Evolutionary conservation across 768 basidiomycete species (phyloP).

Genomic region (Boletus rubescentipes): DNA sequence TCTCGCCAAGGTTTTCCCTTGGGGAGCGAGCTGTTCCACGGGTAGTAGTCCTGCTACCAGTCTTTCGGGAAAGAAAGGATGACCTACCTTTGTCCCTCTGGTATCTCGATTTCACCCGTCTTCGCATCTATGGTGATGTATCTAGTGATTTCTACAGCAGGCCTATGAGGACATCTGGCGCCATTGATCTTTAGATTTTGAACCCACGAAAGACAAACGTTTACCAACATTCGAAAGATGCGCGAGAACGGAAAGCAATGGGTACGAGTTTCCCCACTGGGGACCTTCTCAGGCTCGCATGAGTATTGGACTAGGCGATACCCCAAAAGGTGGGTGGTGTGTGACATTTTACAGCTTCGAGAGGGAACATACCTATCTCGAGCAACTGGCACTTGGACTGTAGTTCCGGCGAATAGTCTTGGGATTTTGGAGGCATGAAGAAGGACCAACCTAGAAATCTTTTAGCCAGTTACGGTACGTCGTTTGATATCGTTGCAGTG

Average conservation of each 20-base stretch:
- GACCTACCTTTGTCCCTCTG: conserved; percentile 42
- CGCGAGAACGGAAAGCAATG: conserved; percentile 76
- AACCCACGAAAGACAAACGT: neutral
- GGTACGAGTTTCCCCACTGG: conserved; percentile 30
- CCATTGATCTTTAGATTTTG: conserved; percentile 4
- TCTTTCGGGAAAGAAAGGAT: conserved; percentile 6
- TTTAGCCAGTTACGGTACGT: neutral
- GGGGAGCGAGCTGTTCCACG: conserved; percentile 29
- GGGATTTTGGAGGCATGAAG: conserved; percentile 4
- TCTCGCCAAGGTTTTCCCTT: conserved; percentile 36
- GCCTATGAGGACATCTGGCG: conserved; percentile 59
- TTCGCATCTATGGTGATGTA: conserved; percentile 46
- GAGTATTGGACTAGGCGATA: conserved; percentile 52
- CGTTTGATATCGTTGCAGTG: neutral
- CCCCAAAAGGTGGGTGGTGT: conserved; percentile 1
- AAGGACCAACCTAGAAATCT: neutral
- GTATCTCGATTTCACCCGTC: conserved; percentile 53
- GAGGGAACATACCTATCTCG: conserved; percentile 47
- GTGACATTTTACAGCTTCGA: neutral
- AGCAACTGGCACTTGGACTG: conserved; percentile 53
- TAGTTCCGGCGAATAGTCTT: neutral
- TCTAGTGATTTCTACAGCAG: conserved; percentile 71
- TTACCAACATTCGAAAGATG: conserved; percentile 66
- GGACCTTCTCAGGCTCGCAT: conserved; percentile 46
- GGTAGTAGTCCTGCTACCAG: conserved; percentile 5